Percentiles rank a stretch among this genome's conserved stretches.
Conservation (phyloP, 2,329 filamentous ascomycete genomes). For the Venturia nashicola region DNA sequence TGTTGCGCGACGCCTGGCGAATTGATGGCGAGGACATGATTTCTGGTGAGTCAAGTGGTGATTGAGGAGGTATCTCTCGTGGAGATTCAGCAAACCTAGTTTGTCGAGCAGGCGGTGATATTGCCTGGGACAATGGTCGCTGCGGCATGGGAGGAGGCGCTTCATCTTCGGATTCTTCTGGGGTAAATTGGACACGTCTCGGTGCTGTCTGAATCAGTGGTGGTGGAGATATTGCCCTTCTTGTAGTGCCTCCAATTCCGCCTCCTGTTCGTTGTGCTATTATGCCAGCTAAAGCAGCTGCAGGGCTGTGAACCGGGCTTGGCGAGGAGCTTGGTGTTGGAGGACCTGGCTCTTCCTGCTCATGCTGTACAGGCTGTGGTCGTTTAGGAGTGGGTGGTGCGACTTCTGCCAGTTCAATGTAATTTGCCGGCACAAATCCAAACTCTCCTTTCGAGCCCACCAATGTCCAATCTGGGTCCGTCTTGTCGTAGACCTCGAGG, state of each 20-base stretch:
- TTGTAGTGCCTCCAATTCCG: constrained; percentile 15
- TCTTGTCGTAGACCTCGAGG: constrained; percentile 75
- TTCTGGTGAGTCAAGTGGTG: constrained; percentile 17
- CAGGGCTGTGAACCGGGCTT: constrained; percentile 38
- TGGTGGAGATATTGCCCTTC: constrained; percentile 32
- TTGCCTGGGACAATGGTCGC: constrained; percentile 45
- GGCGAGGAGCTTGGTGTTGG: constrained; percentile 31
- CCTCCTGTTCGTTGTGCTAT: constrained; percentile 36
- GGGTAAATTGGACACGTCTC: constrained; percentile 44
- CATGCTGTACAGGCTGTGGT: constrained; percentile 25
- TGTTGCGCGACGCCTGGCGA: constrained; percentile 27
- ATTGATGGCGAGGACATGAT: constrained; percentile 44
- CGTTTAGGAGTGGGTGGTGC: constrained; percentile 24
- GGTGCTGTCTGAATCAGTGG: constrained; percentile 36
- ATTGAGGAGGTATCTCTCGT: not conserved
- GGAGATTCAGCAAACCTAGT: not conserved
- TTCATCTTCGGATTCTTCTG: constrained; percentile 58
- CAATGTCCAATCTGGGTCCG: constrained; percentile 93
- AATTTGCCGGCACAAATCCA: constrained; percentile 92
- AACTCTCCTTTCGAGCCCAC: constrained; percentile 76
- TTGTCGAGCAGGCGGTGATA: constrained; percentile 33
- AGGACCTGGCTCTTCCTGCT: constrained; percentile 23
- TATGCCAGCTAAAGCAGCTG: constrained; percentile 44
- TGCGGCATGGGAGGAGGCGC: constrained; percentile 49
- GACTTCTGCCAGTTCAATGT: constrained; percentile 58